Percentiles rank a stretch among this genome's conserved stretches.
phyloP scores from a whole-genome alignment of 2,329 filamentous ascomycete species.

The Ceratocystis cubensis region DNA sequence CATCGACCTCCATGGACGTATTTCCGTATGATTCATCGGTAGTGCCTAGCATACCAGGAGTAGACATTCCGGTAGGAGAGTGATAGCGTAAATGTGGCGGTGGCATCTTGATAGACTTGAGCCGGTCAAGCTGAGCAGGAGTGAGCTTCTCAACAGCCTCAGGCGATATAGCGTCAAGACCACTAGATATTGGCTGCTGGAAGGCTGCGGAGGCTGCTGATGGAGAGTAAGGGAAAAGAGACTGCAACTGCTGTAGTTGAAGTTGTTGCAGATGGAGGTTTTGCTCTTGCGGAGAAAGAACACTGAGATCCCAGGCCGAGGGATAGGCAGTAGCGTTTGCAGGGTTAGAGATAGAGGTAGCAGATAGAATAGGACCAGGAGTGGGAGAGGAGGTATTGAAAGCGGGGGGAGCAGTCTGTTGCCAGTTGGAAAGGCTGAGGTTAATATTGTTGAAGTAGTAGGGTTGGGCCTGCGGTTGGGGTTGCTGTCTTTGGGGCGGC shows the following conservation, averaged over 20 bases:
- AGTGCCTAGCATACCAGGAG: constrained; percentile 43
- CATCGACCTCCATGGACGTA: constrained; percentile 47
- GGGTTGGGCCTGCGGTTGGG: constrained; percentile 7
- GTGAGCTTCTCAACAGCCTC: constrained; percentile 33
- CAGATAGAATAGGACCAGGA: constrained; percentile 6
- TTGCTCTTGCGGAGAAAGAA: constrained; percentile 14
- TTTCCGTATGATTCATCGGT: constrained; percentile 34
- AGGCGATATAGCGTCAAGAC: constrained; percentile 16
- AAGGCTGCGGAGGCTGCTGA: constrained; percentile 11
- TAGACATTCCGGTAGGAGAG: constrained; percentile 45
- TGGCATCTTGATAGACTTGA: constrained; percentile 50
- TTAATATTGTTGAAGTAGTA: constrained; percentile 14
- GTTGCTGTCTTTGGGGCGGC: constrained; percentile 1
- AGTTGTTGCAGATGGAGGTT: constrained; percentile 17
- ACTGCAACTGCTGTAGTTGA: constrained; percentile 16
- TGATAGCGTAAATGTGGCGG: constrained; percentile 49
- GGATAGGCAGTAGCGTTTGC: constrained; percentile 11
- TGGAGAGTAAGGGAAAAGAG: constrained; percentile 16
- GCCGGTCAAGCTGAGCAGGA: constrained; percentile 46
- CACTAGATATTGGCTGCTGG: constrained; percentile 1
- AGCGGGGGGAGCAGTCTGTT: constrained; percentile 11
- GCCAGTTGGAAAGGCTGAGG: constrained; percentile 16
- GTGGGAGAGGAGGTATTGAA: constrained; percentile 5
- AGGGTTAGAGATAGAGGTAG: constrained; percentile 9
- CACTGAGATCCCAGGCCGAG: constrained; percentile 16